A percentile compares a stretch with the other conserved stretches of the same genome.
Evolutionary conservation across 176 grass and related monocot species (phyloP).

Genomic region (Carex pumila): DNA sequence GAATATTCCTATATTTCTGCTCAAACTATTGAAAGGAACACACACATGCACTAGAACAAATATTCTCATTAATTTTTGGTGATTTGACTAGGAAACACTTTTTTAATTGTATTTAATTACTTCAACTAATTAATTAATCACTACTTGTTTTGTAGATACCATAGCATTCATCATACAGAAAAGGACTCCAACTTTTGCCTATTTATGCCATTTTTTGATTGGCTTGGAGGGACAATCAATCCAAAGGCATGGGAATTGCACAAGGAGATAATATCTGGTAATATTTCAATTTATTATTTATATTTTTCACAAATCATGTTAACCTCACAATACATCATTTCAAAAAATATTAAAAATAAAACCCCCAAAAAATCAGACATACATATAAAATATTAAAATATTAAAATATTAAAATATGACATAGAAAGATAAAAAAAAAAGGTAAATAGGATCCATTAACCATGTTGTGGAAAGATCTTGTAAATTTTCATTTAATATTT

Average conservation of each 20-base stretch:
- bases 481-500: neutral
- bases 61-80: neutral
- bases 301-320: neutral
- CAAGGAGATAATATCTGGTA: slow-evolving; percentile 47
- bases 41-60: neutral
- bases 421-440: neutral
- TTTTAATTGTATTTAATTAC: neutral
- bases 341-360: neutral
- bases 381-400: neutral
- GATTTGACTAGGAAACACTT: neutral
- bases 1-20: neutral
- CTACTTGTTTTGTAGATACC: slow-evolving; percentile 48
- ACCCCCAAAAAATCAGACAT: neutral
- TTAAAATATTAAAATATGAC: neutral
- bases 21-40: neutral
- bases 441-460: too few relatives aligned
- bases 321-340: too few relatives aligned
- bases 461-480: neutral
- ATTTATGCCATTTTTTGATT: slow-evolving; percentile 96
- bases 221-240: slow-evolving; percentile 63
- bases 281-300: neutral
- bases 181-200: slow-evolving; percentile 80
- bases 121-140: neutral
- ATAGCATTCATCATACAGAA: slow-evolving; percentile 63
- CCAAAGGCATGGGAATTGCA: slow-evolving; percentile 54